phyloP scores from a whole-genome alignment of 768 basidiomycete species.

The Boletus rubescentipes region DNA sequence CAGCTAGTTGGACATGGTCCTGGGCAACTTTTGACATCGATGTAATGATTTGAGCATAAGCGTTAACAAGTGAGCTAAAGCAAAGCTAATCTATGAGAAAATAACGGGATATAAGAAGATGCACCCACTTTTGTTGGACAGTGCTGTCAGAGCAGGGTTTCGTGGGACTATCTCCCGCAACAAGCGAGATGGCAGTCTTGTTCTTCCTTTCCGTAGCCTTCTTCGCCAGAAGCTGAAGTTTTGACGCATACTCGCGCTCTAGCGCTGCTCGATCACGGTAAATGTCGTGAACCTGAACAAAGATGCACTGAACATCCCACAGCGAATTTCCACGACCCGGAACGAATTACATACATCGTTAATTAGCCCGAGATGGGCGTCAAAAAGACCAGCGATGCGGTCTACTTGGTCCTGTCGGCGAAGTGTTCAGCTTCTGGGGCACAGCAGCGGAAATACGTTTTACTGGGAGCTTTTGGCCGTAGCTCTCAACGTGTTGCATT shows the following conservation, averaged over 20 bases:
- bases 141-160: constrained; percentile 56
- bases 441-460: constrained; percentile 6
- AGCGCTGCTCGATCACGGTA: constrained; percentile 63
- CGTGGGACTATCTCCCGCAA: constrained; percentile 68
- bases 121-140: constrained; percentile 53
- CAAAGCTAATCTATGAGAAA: constrained; percentile 15
- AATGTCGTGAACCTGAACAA: constrained; percentile 64
- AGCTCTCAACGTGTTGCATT: constrained; percentile 33
- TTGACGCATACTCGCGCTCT: constrained; percentile 78
- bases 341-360: constrained; percentile 50
- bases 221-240: constrained; percentile 62
- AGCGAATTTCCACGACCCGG: neutral
- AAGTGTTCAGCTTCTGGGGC: constrained; percentile 7
- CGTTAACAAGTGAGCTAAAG: constrained; percentile 67
- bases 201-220: constrained; percentile 72
- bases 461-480: constrained; percentile 58
- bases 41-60: constrained; percentile 64
- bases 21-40: constrained; percentile 61
- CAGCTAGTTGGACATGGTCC: constrained; percentile 68
- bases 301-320: constrained; percentile 1
- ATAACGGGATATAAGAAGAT: neutral
- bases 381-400: constrained; percentile 53
- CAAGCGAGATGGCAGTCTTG: constrained; percentile 51
- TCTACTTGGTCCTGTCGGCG: constrained; percentile 68
- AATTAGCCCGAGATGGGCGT: constrained; percentile 64